These are phyloP conservation scores for Arthroderma sp. DNA, from an alignment of 2,329 filamentous ascomycete species.

Conservation along the genomic window DNA sequence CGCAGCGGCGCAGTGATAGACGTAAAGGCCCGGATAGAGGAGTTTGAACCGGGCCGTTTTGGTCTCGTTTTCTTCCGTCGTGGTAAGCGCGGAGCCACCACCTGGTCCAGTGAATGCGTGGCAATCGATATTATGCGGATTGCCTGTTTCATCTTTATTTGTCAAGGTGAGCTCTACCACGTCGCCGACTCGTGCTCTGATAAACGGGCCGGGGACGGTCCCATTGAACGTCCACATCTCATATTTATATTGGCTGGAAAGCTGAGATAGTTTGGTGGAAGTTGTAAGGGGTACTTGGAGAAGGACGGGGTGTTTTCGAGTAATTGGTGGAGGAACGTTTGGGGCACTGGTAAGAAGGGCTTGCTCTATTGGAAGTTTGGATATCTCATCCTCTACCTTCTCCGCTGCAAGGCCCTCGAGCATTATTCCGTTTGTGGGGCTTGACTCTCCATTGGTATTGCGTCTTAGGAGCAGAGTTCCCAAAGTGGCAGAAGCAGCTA, in stretches of 20 bases:
- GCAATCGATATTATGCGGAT: constrained; percentile 26
- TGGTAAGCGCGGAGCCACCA: constrained; percentile 22
- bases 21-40: constrained; percentile 19
- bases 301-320: constrained; percentile 19
- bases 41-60: constrained; percentile 21
- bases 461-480: not conserved
- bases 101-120: constrained; percentile 24
- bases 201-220: constrained; percentile 22
- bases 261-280: constrained; percentile 16
- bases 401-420: constrained; percentile 2
- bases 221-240: constrained; percentile 26
- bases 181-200: constrained; percentile 23
- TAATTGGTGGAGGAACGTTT: constrained; percentile 20
- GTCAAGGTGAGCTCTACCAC: constrained; percentile 21
- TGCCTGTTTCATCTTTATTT: constrained; percentile 21
- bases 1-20: constrained; percentile 25
- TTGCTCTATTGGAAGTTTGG: constrained; percentile 17
- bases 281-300: constrained; percentile 20
- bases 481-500: not conserved
- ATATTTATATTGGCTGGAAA: constrained; percentile 24
- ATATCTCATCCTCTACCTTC: constrained; percentile 4
- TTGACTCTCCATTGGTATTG: not conserved
- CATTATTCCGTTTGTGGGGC: not conserved
- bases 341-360: constrained; percentile 20
- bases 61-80: constrained; percentile 20